A percentile compares a stretch with the other conserved stretches of the same genome.
Conservation (phyloP, 257 asterid species). For the Fraxinus americana region DNA sequence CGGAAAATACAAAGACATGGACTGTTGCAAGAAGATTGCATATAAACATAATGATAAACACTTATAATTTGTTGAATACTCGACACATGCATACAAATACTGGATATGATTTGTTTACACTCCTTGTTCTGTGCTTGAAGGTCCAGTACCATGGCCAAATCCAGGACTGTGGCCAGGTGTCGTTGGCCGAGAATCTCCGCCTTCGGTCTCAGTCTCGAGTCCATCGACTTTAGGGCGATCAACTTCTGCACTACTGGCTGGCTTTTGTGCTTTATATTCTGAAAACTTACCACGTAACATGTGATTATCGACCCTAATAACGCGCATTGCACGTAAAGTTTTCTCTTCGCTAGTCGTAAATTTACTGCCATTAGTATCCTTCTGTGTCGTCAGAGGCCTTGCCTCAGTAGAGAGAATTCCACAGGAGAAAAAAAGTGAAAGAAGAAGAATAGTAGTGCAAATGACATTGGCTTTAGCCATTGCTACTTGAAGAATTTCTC, state of each 20-base stretch:
- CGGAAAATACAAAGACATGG: too few species aligned
- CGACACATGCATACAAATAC: neutral
- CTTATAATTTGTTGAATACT: neutral
- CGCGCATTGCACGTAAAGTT: neutral
- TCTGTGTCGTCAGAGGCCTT: slow-evolving; percentile 18
- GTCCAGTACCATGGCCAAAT: slow-evolving; percentile 42
- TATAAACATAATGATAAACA: neutral
- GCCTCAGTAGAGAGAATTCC: slow-evolving; percentile 23
- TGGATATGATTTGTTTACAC: neutral
- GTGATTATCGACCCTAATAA: neutral
- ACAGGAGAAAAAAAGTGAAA: slow-evolving; percentile 23
- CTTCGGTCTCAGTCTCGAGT: neutral
- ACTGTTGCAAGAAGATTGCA: neutral
- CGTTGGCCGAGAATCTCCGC: slow-evolving; percentile 32
- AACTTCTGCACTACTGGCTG: neutral
- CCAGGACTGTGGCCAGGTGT: slow-evolving; percentile 48
- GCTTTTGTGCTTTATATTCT: neutral
- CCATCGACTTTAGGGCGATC: neutral
- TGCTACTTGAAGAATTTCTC: neutral
- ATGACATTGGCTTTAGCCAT: slow-evolving; percentile 32
- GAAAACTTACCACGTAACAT: neutral
- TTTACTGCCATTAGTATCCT: slow-evolving; percentile 4
- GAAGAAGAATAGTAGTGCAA: slow-evolving; percentile 3
- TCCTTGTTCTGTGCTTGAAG: slow-evolving; percentile 15
- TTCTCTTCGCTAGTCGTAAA: neutral